Evolutionary conservation across 208 protist species (phyloP).

Genomic region (Leptomonas pyrrhocoris): DNA sequence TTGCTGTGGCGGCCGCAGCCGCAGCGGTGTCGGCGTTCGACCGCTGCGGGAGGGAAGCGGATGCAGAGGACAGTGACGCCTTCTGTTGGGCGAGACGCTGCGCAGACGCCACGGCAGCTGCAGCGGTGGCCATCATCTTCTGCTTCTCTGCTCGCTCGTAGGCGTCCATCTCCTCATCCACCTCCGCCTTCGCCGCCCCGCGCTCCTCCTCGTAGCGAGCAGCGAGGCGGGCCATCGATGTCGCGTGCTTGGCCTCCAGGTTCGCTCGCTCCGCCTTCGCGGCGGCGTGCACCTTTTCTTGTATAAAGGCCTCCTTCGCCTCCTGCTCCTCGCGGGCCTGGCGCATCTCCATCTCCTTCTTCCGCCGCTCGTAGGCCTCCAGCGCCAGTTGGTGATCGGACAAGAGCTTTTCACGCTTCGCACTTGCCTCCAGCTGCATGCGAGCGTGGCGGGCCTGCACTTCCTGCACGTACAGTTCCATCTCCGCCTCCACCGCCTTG

Average conservation of each 20-base stretch:
- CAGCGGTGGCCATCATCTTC: conserved; percentile 26
- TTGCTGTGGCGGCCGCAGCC: conserved; percentile 10
- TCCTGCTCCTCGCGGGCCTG: conserved; percentile 38
- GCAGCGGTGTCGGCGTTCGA: neutral
- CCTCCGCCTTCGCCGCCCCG: conserved; percentile 44
- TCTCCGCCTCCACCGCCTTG: conserved; percentile 55
- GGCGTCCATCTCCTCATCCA: conserved; percentile 65
- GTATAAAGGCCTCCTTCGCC: conserved; percentile 49
- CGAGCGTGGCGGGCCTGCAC: conserved; percentile 40
- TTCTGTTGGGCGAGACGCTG: neutral
- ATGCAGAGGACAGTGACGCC: neutral
- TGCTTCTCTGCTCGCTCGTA: conserved; percentile 44
- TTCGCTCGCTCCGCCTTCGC: conserved; percentile 39
- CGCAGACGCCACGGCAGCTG: neutral
- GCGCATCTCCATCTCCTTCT: conserved; percentile 33
- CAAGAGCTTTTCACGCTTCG: conserved; percentile 52
- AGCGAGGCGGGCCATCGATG: conserved; percentile 29
- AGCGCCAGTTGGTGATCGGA: conserved; percentile 46
- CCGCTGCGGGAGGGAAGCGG: neutral
- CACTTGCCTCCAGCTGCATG: conserved; percentile 45
- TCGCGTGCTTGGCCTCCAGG: conserved; percentile 36
- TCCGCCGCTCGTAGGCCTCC: conserved; percentile 46
- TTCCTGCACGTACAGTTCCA: conserved; percentile 57
- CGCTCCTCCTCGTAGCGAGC: conserved; percentile 56
- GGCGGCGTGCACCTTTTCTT: conserved; percentile 33